Percentiles rank a stretch among this genome's conserved stretches.
Evolutionary conservation across 176 grass and related monocot species (phyloP).

Genomic region (Alopecurus myosuroides): DNA sequence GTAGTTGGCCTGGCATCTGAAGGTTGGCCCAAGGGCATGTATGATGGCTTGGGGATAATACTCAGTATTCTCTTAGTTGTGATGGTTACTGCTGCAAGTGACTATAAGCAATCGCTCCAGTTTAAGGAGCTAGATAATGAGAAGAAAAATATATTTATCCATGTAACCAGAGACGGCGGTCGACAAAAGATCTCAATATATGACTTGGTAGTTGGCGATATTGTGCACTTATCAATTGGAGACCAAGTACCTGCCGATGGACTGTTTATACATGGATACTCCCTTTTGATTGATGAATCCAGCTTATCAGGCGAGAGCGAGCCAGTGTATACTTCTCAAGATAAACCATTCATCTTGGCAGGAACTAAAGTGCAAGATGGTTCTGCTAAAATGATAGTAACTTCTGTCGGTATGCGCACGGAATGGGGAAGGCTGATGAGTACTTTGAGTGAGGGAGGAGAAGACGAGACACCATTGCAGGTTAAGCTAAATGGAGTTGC

Average conservation of each 20-base stretch:
- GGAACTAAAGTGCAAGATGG: constrained; percentile 96
- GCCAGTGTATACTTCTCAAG: constrained; percentile 67
- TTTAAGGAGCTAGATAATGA: constrained; percentile 97
- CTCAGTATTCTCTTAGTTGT: constrained; percentile 92
- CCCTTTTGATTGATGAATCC: constrained; percentile 85
- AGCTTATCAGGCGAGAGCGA: constrained; percentile 89
- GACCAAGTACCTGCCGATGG: constrained; percentile 90
- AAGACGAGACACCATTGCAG: constrained; percentile 95
- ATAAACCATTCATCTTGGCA: constrained; percentile 89
- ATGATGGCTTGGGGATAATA: constrained; percentile 92
- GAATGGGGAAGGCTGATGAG: constrained; percentile 98
- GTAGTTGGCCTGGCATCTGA: constrained; percentile 79
- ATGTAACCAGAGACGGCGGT: constrained; percentile 72
- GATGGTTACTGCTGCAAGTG: constrained; percentile 89
- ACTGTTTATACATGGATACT: constrained; percentile 76
- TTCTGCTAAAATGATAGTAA: constrained; percentile 88
- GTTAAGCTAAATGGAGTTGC: constrained; percentile 98
- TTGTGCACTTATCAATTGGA: constrained; percentile 93
- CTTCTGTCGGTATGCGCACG: constrained; percentile 83
- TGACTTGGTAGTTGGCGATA: constrained; percentile 91
- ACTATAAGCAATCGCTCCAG: constrained; percentile 94
- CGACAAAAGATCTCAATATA: constrained; percentile 82
- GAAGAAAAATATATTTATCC: constrained; percentile 94
- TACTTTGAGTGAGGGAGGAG: constrained; percentile 86
- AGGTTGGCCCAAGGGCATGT: constrained; percentile 94